These are phyloP conservation scores for Starmerella powellii DNA, from an alignment of 805 yeast species.

Conservation along the genomic window DNA sequence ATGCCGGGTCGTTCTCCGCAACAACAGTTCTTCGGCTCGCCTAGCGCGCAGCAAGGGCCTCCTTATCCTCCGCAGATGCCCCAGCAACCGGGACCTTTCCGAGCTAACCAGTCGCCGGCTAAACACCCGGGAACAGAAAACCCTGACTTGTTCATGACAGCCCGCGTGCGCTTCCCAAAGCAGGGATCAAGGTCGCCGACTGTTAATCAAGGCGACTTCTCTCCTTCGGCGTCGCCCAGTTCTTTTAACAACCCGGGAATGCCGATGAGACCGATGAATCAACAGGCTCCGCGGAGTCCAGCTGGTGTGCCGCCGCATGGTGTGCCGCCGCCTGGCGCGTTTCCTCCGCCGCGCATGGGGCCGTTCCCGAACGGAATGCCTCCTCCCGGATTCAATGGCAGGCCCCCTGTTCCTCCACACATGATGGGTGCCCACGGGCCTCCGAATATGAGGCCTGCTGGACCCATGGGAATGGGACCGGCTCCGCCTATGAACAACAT, in stretches of 20 bases:
- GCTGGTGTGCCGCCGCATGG: slow-evolving; percentile 2
- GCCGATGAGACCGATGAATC: slow-evolving; percentile 1
- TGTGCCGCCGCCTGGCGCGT: slow-evolving; percentile 2
- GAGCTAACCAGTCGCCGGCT: neutral
- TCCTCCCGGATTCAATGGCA: neutral
- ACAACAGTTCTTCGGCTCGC: too few species aligned
- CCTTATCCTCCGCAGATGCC: neutral
- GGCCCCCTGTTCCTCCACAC: neutral
- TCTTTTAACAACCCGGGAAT: slow-evolving; percentile 2
- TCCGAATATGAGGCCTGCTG: neutral
- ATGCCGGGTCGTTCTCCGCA: too few species aligned
- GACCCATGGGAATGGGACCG: neutral
- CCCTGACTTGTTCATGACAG: slow-evolving; percentile 9
- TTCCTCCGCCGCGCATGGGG: neutral
- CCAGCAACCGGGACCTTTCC: neutral
- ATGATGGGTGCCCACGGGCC: neutral
- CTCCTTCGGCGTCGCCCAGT: slow-evolving; percentile 1
- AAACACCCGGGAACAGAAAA: neutral
- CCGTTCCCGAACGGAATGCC: neutral
- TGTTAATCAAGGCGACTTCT: neutral
- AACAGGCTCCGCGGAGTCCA: neutral
- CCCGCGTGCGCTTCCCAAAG: slow-evolving; percentile 8
- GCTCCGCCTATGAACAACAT: too few species aligned
- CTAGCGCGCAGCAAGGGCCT: neutral
- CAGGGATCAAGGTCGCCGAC: slow-evolving; percentile 3